Conservation (phyloP, 1,284 basidiomycete species). For the Leccinum subfulvum region DNA sequence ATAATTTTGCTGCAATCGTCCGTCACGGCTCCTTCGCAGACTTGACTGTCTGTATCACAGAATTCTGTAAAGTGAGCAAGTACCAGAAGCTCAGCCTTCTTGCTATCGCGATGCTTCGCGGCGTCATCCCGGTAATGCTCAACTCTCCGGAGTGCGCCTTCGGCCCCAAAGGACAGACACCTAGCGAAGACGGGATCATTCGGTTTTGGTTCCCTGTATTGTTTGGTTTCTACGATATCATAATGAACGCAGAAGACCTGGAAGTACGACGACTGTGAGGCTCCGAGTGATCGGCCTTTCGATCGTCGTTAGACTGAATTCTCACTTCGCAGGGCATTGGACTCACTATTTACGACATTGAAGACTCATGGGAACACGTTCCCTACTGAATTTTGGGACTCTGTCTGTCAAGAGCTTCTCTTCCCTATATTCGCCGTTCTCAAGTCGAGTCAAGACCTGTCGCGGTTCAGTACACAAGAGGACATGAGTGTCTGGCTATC, state of each 20-base stretch:
- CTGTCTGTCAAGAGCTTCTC: constrained; percentile 92
- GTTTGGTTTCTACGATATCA: constrained; percentile 98
- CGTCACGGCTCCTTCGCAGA: constrained; percentile 94
- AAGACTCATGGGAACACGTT: constrained; percentile 89
- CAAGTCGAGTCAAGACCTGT: constrained; percentile 86
- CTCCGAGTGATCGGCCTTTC: not conserved
- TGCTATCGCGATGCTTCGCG: constrained; percentile 94
- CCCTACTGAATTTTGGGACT: constrained; percentile 95
- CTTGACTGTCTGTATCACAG: constrained; percentile 94
- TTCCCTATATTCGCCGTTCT: constrained; percentile 99
- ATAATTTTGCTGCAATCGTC: constrained; percentile 90
- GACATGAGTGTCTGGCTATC: constrained; percentile 99
- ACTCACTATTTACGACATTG: constrained; percentile 92
- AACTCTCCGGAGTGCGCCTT: constrained; percentile 80
- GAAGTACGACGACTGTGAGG: constrained; percentile 94
- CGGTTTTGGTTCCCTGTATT: constrained; percentile 97
- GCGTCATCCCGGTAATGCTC: constrained; percentile 90
- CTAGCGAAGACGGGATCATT: constrained; percentile 62
- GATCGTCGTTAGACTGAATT: constrained; percentile 6
- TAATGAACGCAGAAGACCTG: constrained; percentile 99
- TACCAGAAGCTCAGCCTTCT: constrained; percentile 97
- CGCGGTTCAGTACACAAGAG: constrained; percentile 92
- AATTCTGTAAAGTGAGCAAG: constrained; percentile 98
- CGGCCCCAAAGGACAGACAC: constrained; percentile 36
- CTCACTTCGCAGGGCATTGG: constrained; percentile 69